A percentile compares a stretch with the other conserved stretches of the same genome.
Conservation (phyloP, 441 rosid genomes). For the Pelargonium myrrhifolium region DNA sequence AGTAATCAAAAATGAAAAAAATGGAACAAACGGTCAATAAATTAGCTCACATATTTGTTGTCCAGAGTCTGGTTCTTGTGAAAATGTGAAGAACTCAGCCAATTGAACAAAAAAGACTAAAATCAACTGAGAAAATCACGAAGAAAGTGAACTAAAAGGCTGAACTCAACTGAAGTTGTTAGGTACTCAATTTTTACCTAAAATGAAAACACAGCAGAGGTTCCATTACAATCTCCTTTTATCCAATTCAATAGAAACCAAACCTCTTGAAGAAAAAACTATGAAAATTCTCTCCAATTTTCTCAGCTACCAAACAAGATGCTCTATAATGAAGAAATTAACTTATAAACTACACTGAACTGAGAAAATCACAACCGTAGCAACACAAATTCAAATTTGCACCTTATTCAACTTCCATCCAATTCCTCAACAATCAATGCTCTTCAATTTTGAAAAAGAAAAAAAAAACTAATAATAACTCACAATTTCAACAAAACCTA, state of each 20-base stretch:
- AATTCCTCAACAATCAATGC: too few species aligned
- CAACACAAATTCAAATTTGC: constrained; percentile 3
- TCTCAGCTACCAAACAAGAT: background rate
- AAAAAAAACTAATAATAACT: too few species aligned
- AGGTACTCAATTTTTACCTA: too few species aligned
- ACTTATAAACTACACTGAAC: background rate
- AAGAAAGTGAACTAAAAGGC: too few species aligned
- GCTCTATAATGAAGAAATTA: background rate
- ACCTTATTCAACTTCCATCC: background rate
- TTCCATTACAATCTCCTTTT: too few species aligned
- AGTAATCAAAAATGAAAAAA: background rate
- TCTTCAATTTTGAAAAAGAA: too few species aligned
- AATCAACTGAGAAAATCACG: too few species aligned
- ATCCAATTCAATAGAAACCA: too few species aligned
- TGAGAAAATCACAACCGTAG: background rate
- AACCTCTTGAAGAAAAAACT: too few species aligned
- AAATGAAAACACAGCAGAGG: too few species aligned
- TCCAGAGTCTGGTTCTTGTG: constrained; percentile 94
- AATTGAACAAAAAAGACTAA: too few species aligned
- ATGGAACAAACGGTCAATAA: background rate
- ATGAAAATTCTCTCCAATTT: constrained; percentile 1
- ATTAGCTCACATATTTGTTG: constrained; percentile 77
- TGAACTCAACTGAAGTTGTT: too few species aligned
- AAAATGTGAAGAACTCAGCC: constrained; percentile 57
- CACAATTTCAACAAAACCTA: background rate